These are phyloP conservation scores for Ophiostoma sp. DNA, from an alignment of 2,329 filamentous ascomycete genomes.

Conservation along the genomic window DNA sequence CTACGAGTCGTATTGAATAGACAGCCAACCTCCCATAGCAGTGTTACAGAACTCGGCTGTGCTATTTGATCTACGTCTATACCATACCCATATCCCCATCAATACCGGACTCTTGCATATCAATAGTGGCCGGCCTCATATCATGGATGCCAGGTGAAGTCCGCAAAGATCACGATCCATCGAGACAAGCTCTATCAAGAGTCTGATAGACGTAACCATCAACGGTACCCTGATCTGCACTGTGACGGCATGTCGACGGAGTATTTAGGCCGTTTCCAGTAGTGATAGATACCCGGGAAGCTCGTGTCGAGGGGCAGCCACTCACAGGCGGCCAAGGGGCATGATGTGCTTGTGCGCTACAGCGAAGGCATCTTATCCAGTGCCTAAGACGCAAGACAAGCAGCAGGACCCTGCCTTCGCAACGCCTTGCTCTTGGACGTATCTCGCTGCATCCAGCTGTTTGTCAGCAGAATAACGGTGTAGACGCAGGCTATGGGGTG, in stretches of 20 bases:
- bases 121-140: no score
- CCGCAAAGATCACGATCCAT: no score
- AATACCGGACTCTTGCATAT: no score
- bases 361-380: background rate
- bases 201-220: no score
- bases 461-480: background rate
- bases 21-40: no score
- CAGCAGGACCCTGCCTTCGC: background rate
- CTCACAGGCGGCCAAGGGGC: background rate
- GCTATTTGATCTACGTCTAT: no score
- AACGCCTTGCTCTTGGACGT: background rate
- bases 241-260: background rate
- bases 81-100: no score
- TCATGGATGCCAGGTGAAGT: no score
- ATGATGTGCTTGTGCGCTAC: slow-evolving; percentile 7
- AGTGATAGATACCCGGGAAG: background rate
- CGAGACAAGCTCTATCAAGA: no score
- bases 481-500: slow-evolving; percentile 1
- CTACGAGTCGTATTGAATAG: no score
- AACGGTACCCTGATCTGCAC: background rate
- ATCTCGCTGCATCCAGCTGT: background rate
- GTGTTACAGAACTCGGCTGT: no score
- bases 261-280: background rate
- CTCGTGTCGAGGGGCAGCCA: background rate
- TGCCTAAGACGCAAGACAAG: background rate